Percentiles rank a stretch among this genome's conserved stretches.
Conservation (phyloP, 192 early-diverging fungal species). For the Cladochytrium replicatum region DNA sequence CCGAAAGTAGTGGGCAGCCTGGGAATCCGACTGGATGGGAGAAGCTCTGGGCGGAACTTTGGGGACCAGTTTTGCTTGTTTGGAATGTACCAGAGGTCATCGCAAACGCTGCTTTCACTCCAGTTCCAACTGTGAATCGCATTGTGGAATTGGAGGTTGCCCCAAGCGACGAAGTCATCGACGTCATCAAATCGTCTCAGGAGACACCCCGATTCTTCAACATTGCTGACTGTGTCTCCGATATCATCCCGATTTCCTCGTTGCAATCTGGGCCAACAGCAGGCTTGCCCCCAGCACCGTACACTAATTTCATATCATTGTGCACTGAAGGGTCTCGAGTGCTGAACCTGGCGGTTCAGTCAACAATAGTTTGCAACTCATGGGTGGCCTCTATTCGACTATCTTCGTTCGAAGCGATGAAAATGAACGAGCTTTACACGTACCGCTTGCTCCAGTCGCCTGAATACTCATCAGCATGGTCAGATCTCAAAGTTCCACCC, state of each 20-base stretch:
- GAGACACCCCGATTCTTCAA: slow-evolving; percentile 19
- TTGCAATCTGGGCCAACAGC: slow-evolving; percentile 3
- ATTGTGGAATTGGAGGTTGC: slow-evolving; percentile 25
- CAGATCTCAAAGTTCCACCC: slow-evolving; percentile 16
- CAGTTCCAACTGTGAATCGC: slow-evolving; percentile 12
- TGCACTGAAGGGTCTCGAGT: slow-evolving; percentile 31
- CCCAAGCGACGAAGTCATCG: slow-evolving; percentile 22
- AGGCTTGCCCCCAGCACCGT: slow-evolving; percentile 33
- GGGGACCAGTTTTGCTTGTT: slow-evolving; percentile 26
- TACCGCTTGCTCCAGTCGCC: slow-evolving; percentile 19
- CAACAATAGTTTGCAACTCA: slow-evolving; percentile 25
- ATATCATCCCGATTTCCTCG: slow-evolving; percentile 17
- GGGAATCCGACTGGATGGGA: slow-evolving; percentile 15
- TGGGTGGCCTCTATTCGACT: slow-evolving; percentile 38
- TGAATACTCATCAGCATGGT: slow-evolving; percentile 14
- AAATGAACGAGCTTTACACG: slow-evolving; percentile 27
- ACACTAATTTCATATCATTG: slow-evolving; percentile 27
- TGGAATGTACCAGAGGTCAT: slow-evolving; percentile 35
- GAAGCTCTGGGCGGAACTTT: slow-evolving; percentile 36
- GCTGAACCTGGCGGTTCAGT: slow-evolving; percentile 21
- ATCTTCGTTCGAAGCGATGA: slow-evolving; percentile 21
- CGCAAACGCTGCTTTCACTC: slow-evolving; percentile 11
- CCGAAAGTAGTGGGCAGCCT: slow-evolving; percentile 2
- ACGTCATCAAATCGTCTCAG: slow-evolving; percentile 22
- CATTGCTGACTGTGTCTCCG: slow-evolving; percentile 15